Conservation (phyloP, 2,329 filamentous ascomycete genomes). For the Fusarium nelsonii region DNA sequence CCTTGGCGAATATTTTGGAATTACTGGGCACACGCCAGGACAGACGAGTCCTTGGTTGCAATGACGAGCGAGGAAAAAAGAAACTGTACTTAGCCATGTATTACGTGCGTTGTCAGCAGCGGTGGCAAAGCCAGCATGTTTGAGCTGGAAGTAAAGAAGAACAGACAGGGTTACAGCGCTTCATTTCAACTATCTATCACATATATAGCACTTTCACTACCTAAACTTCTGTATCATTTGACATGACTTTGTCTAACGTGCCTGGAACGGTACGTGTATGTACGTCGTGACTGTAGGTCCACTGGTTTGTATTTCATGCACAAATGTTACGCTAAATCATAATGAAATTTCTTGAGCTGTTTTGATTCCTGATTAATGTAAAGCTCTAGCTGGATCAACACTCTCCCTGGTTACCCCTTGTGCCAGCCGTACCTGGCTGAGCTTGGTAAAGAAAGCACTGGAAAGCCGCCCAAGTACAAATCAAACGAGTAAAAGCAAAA, state of each 20-base stretch:
- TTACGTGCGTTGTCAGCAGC: conserved; percentile 35
- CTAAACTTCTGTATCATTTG: background rate
- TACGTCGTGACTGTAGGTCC: background rate
- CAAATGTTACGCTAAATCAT: background rate
- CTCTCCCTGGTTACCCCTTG: conserved; percentile 8
- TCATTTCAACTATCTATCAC: conserved; percentile 41
- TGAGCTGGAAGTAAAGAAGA: conserved; percentile 26
- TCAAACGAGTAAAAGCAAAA: conserved; percentile 16
- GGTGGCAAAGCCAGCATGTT: conserved; percentile 21
- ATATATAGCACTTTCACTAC: conserved; percentile 40
- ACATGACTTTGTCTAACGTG: background rate
- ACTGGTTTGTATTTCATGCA: background rate
- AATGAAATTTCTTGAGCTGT: conserved; percentile 1
- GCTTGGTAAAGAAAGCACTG: conserved; percentile 19
- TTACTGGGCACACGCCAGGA: conserved; percentile 18
- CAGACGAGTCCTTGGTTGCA: conserved; percentile 20
- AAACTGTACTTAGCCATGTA: conserved; percentile 42
- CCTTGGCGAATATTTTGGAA: conserved; percentile 23
- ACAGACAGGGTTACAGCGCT: conserved; percentile 34
- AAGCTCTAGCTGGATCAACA: conserved; percentile 15
- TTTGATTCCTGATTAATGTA: conserved; percentile 33
- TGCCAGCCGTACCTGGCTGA: conserved; percentile 24
- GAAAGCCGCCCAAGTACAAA: conserved; percentile 19
- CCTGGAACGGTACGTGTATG: background rate
- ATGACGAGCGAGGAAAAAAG: conserved; percentile 28